Conservation (phyloP, 495 filamentous ascomycete species). For the Schizothecium vesticola region DNA sequence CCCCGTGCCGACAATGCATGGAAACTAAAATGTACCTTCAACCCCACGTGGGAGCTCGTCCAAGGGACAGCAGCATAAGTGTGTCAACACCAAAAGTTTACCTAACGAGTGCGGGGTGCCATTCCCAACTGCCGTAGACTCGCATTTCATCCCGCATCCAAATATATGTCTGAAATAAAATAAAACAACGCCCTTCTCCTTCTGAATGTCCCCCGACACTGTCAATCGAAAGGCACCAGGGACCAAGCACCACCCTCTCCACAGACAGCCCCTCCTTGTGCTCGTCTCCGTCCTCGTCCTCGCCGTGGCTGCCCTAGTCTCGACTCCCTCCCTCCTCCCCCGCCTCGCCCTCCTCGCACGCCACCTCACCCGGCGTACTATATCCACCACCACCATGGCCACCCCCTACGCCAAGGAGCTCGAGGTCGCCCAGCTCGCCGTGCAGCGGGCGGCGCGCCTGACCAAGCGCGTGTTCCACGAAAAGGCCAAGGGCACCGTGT, state of each 20-base stretch:
- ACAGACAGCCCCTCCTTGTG: constrained; percentile 1
- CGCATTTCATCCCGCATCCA: background rate
- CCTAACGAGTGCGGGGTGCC: constrained; percentile 1
- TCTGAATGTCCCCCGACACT: background rate
- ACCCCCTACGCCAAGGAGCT: constrained; percentile 69
- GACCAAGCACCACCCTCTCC: background rate
- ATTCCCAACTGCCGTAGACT: background rate
- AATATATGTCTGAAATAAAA: background rate
- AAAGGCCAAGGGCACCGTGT: constrained; percentile 85
- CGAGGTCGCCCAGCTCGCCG: constrained; percentile 80
- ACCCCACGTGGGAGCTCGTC: background rate
- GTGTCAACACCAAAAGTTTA: background rate
- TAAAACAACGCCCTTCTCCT: background rate
- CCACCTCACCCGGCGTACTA: constrained; percentile 5
- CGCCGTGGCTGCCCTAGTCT: constrained; percentile 19
- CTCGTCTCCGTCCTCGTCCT: constrained; percentile 20
- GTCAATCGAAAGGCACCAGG: background rate
- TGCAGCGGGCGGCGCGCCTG: constrained; percentile 80
- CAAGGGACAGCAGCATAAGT: background rate
- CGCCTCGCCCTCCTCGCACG: constrained; percentile 19
- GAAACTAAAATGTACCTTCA: background rate
- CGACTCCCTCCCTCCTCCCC: constrained; percentile 4
- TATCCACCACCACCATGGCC: constrained; percentile 8
- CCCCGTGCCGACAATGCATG: background rate
- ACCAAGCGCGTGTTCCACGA: constrained; percentile 92